Conservation (phyloP, 805 yeast genomes). For the Candida hungchunana region DNA sequence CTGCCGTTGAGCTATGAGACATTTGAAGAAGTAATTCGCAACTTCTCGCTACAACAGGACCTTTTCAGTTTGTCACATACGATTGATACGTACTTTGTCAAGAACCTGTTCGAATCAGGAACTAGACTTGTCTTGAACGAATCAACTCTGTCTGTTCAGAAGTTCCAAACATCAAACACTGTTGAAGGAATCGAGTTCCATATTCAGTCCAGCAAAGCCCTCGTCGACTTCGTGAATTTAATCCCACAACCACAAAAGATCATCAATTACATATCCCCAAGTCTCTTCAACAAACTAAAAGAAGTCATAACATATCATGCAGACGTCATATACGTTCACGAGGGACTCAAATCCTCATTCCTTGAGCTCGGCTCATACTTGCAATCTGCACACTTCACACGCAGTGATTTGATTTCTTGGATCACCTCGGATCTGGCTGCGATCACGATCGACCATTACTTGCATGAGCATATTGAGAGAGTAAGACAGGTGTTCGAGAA, state of each 20-base stretch:
- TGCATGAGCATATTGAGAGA: conserved; percentile 19
- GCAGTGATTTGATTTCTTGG: conserved; percentile 23
- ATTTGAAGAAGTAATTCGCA: conserved; percentile 9
- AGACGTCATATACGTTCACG: conserved; percentile 13
- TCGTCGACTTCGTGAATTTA: conserved; percentile 18
- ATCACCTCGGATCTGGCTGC: conserved; percentile 19
- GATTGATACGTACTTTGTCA: conserved; percentile 16
- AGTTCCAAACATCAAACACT: not conserved
- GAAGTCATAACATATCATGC: conserved; percentile 17
- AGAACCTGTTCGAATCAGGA: conserved; percentile 7
- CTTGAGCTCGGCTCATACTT: conserved; percentile 18
- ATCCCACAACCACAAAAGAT: conserved; percentile 16
- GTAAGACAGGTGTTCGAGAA: conserved; percentile 13
- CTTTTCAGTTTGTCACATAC: conserved; percentile 15
- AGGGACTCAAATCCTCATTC: conserved; percentile 11
- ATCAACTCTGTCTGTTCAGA: conserved; percentile 4
- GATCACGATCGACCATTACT: conserved; percentile 19
- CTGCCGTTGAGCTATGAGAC: conserved; percentile 12
- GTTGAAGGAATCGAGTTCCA: conserved; percentile 2
- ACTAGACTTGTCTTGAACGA: conserved; percentile 5
- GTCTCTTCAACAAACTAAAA: conserved; percentile 22
- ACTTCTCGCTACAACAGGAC: conserved; percentile 7
- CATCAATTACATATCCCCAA: conserved; percentile 19
- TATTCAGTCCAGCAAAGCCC: conserved; percentile 16
- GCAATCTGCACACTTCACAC: conserved; percentile 13